Base-by-base conservation (phyloP, 106 monocot genomes). In the Triglochin maritima region DNA sequence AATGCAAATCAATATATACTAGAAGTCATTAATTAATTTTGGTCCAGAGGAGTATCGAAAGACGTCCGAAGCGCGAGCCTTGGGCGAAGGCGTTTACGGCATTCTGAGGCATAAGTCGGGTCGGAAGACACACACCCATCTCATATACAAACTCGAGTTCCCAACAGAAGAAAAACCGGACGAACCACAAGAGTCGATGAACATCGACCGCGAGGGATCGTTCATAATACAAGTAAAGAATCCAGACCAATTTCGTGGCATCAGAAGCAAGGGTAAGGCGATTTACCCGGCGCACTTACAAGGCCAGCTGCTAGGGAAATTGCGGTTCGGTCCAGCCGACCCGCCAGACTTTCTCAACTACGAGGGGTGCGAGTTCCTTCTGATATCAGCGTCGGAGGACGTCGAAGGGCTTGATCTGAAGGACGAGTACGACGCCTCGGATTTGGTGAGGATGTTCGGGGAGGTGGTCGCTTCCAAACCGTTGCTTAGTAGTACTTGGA, bases 191-290 rank as follows among this genome's bases (percentile, higher is more conserved):
- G 85, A 87, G 60, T 63, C 80, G 12, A 69, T 92, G 57, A 84
- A 87, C 82, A 50, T 92, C 6, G 87, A 92, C 65, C 76, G 65
- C 0, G 91, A 92, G 66, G 87, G 64, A 41, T 92, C 91, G 15
- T 83, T 80, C 71, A n/a, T 92, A 49, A 73, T 92, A 57, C 87
- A 92, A 61, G 79, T 87, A 64, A 92, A 87, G 82, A 92, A 92
- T 65, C 91, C 91, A 2, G 8, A 57, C 9, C 55, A 51, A 16
- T 92, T 85, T 69, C 42, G 62, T 7, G 91, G 91, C 0, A 66
- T 92, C 17, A 79, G 76, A 71, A 60, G 52, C 17, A 92, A 92
- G 87, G 79, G 84, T 51, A 80, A 58, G 55, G 80, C 87, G 0
- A 64, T 65, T 47, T 92, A 82, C 76, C 91, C 91, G 0, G 87